Base-by-base conservation (phyloP, 192 early-diverging fungal species). In the Umbelopsis vinacea region DNA sequence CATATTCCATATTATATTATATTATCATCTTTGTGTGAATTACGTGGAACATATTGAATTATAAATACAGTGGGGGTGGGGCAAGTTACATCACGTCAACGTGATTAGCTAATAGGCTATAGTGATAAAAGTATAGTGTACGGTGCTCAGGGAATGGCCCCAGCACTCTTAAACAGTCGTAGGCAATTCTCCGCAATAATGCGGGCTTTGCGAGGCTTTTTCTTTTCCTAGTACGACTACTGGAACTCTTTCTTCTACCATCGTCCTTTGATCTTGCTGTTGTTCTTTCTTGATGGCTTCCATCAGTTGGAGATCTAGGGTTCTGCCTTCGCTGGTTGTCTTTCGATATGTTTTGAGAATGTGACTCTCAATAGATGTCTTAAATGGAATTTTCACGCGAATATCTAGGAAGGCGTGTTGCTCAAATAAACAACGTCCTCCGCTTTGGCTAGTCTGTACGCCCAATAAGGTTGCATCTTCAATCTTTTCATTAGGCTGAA, bases 371-470 rank as follows among this genome's bases (percentile, higher is more conserved):
- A 70, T 52, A 10, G 50, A 35, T 24, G 69, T 22, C 21, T 50
- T 54, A 24, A 70, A 70, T 12, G 69, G 69, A 6, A 70, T 21
- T 50, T 70, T 70, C 35, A 38, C 48, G 3, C 69, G 47, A 17
- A 70, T 50, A 22, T 70, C 69, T 22, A 70, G 43, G 24, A 53
- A 70, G 19, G 69, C 69, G 48, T 70, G 53, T 54, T 70, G 69
- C 50, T 70, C 69, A 52, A 70, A 70, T 50, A 70, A 22, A 40
- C 50, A 53, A n/a, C n/a, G n/a, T 14, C 26, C 19, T 6, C 40
- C 24, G 17, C 22, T 33, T 10, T 50, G 48, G 29, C 33, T 53
- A 17, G 22, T 70, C 22, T 70, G 69, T 54, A 46, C 24, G 12
- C 45, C 53, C 45, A 70, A 50, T 33, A 22, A n/a, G 8, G 48